Evolutionary conservation across 495 filamentous ascomycete species (phyloP).

Genomic region (Penicillium fimorum): DNA sequence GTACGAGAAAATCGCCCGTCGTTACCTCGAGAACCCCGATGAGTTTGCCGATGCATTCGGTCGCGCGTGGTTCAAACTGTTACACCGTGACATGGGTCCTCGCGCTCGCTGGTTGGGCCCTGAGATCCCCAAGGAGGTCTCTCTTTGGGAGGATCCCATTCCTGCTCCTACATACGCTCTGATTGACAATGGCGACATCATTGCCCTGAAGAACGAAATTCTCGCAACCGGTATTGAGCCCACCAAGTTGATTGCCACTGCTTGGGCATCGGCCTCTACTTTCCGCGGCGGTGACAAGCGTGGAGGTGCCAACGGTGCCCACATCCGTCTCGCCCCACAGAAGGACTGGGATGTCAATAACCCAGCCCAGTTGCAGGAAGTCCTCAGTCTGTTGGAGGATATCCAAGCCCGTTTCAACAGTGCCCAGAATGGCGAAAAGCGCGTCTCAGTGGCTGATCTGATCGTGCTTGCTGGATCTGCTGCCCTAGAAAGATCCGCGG

Average conservation of each 20-base stretch:
- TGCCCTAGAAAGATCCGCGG: conserved; percentile 44
- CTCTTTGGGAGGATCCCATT: conserved; percentile 66
- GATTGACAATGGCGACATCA: conserved; percentile 57
- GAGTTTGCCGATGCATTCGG: conserved; percentile 64
- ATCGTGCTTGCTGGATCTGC: conserved; percentile 62
- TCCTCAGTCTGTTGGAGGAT: conserved; percentile 55
- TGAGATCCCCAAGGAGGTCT: conserved; percentile 61
- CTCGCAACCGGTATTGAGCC: conserved; percentile 54
- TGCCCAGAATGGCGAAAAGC: conserved; percentile 53
- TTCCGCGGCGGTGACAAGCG: conserved; percentile 77
- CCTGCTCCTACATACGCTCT: conserved; percentile 54
- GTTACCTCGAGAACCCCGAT: conserved; percentile 62
- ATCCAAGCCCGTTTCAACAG: conserved; percentile 63
- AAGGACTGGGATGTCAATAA: conserved; percentile 69
- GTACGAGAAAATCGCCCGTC: conserved; percentile 71
- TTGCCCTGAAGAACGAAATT: conserved; percentile 62
- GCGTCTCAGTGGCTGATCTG: conserved; percentile 67
- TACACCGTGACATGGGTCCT: conserved; percentile 72
- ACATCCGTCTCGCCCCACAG: conserved; percentile 68
- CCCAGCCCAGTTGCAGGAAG: conserved; percentile 55
- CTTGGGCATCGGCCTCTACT: conserved; percentile 68
- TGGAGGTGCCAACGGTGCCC: conserved; percentile 71
- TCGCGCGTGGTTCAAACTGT: conserved; percentile 75
- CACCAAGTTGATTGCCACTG: conserved; percentile 56
- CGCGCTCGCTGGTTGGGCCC: conserved; percentile 65